A percentile compares a stretch with the other conserved stretches of the same genome.
These are phyloP conservation scores for Xerophyta viscosa DNA, from an alignment of 106 monocot species.

Conservation along the genomic window DNA sequence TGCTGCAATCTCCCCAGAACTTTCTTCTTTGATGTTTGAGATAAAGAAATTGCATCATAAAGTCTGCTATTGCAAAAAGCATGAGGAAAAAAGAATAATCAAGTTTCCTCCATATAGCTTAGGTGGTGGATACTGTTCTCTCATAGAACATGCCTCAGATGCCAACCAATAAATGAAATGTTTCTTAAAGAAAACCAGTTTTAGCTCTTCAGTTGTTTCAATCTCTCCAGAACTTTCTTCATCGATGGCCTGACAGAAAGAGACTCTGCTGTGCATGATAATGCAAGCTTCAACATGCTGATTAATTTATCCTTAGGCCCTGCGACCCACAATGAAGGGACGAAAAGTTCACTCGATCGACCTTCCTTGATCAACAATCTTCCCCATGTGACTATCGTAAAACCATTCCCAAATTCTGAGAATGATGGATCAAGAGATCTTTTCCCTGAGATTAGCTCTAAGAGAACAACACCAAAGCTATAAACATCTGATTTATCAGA, in stretches of 20 bases:
- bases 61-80: too few species aligned
- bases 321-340: conserved; percentile 26
- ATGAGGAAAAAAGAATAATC: too few species aligned
- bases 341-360: conserved; percentile 29
- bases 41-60: too few species aligned
- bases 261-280: conserved; percentile 45
- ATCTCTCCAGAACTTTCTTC: conserved; percentile 26
- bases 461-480: conserved; percentile 65
- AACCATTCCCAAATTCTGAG: conserved; percentile 47
- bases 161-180: too few species aligned
- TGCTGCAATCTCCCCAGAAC: too few species aligned
- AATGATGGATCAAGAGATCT: conserved; percentile 72
- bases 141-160: too few species aligned
- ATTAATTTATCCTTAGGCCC: conserved; percentile 33
- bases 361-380: conserved; percentile 46
- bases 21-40: too few species aligned
- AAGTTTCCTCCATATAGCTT: too few species aligned
- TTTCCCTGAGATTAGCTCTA: conserved; percentile 67
- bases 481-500: conserved; percentile 77
- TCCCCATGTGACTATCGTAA: conserved; percentile 60
- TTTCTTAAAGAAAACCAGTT: too few species aligned
- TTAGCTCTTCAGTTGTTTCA: conserved; percentile 26
- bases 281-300: conserved; percentile 39
- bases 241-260: conserved; percentile 34
- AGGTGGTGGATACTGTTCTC: too few species aligned